Base-by-base conservation (phyloP, 768 basidiomycete species). In the Lactarius pseudohatsudake region DNA sequence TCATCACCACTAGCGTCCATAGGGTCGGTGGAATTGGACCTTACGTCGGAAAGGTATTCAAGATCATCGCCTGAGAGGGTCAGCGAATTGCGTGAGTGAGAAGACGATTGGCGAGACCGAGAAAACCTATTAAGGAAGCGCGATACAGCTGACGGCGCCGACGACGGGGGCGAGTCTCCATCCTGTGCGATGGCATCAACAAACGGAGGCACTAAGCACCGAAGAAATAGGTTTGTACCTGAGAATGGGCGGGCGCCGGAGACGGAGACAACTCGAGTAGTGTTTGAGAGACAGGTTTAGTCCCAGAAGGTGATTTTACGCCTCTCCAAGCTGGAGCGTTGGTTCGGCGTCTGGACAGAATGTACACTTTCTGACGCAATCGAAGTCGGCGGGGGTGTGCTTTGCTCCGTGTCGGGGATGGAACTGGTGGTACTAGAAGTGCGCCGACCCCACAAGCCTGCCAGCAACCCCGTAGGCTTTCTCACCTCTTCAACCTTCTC, bases 11-110 rank as follows among this genome's bases (percentile, higher is more conserved):
- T 74, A 36, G 77, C 75, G 20, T 76, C 73, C 22, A 77, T 76
- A 5, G 76, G 75, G 18, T 68, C 84, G 58, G 70, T 74, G 13
- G 80, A 81, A 68, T 82, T 83, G 4, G 89, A 88, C 11, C 84
- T 88, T 63, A 79, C 80, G 74, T 87, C 90, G 40, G 85, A 85
- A 22, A 96, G 80, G 73, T 90, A 95, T 69, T 92, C 89, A 34
- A 96, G 80, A 74, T 96, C 94, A 65, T 91, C 87, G 1, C 84
- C 80, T 18, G 91, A 91, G 20, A 96, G 81, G 15, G 91, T 84
- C 40, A 95, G 75, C 36, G 89, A 86, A 59, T 81, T 82, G 57
- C 80, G 79, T 38, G 78, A 76, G 57, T 26, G 78, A 64, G 32
- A 73, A 68, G 79, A 70, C 57, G 77, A 80, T 32, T 76, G 76